Evolutionary conservation across 176 grass and related monocot genomes (phyloP).

Genomic region (Juncus inflexus): DNA sequence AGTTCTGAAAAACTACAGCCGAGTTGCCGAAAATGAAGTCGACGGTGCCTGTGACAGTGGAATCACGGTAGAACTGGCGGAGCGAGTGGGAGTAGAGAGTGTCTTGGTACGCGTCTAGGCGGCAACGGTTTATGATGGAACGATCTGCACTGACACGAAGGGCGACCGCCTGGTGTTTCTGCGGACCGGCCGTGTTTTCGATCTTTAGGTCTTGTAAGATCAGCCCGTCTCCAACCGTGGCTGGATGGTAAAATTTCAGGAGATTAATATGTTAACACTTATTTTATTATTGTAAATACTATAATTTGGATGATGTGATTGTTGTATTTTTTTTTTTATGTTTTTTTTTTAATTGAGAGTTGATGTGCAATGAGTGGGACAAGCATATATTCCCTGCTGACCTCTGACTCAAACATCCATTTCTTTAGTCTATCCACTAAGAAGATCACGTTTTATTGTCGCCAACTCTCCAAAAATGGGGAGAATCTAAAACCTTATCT

Average conservation of each 20-base stretch:
- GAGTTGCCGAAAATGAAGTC: constrained; percentile 30
- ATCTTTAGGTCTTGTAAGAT: constrained; percentile 69
- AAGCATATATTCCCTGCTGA: too few species aligned
- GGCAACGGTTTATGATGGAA: constrained; percentile 2
- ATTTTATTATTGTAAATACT: too few species aligned
- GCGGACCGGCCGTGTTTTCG: constrained; percentile 4
- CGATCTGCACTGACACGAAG: not conserved
- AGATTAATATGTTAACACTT: too few species aligned
- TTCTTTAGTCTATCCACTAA: too few species aligned
- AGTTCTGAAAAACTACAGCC: constrained; percentile 6
- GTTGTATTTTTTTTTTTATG: too few species aligned
- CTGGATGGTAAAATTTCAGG: constrained; percentile 1
- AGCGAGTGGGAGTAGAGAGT: constrained; percentile 3
- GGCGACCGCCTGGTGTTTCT: not conserved
- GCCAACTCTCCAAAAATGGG: too few species aligned
- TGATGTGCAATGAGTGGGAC: too few species aligned
- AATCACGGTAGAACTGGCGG: constrained; percentile 12
- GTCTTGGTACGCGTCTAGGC: constrained; percentile 12
- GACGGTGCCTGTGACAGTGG: not conserved
- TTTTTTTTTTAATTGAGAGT: too few species aligned
- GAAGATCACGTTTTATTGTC: too few species aligned
- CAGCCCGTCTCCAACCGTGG: constrained; percentile 57
- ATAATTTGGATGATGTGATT: too few species aligned
- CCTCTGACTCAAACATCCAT: too few species aligned
- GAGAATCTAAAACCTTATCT: too few species aligned